Conservation (phyloP, 371 early-diverging fungal species). For the Rhizopus sp. region DNA sequence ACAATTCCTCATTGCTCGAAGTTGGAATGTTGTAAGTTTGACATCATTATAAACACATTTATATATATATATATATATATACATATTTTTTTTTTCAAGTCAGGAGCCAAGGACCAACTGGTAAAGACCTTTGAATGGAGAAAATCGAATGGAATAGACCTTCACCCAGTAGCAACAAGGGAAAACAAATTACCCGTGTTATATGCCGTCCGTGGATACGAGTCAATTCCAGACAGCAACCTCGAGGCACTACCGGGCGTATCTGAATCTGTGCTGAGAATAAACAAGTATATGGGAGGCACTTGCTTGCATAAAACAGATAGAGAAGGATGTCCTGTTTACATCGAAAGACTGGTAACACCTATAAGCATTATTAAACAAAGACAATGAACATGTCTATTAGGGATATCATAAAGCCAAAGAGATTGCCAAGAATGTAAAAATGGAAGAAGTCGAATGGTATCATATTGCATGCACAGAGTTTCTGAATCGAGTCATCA, state of each 20-base stretch:
- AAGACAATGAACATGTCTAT: not conserved
- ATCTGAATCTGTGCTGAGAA: slow-evolving; percentile 68
- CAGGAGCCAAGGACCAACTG: slow-evolving; percentile 68
- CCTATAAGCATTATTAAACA: not conserved
- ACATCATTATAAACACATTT: slow-evolving; percentile 1
- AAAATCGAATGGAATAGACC: slow-evolving; percentile 63
- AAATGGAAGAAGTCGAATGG: slow-evolving; percentile 65
- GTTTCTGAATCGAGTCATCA: slow-evolving; percentile 68
- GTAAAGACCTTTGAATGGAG: slow-evolving; percentile 73
- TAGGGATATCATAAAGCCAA: slow-evolving; percentile 77
- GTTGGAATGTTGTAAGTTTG: slow-evolving; percentile 58
- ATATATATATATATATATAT: not conserved
- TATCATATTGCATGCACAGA: slow-evolving; percentile 83
- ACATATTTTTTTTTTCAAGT: slow-evolving; percentile 26
- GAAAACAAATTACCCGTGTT: slow-evolving; percentile 68
- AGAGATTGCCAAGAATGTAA: slow-evolving; percentile 64
- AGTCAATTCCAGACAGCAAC: slow-evolving; percentile 68
- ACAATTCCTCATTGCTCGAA: slow-evolving; percentile 65
- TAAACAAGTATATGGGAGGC: slow-evolving; percentile 77
- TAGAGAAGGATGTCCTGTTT: slow-evolving; percentile 78
- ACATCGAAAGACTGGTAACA: slow-evolving; percentile 69
- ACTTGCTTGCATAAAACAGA: slow-evolving; percentile 82
- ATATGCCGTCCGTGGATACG: slow-evolving; percentile 75
- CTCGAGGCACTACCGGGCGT: slow-evolving; percentile 62
- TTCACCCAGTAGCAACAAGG: slow-evolving; percentile 64